A percentile compares a stretch with the other conserved stretches of the same genome.
Evolutionary conservation across 176 grass and related monocot species (phyloP).

Genomic region (Neostapfia colusana): DNA sequence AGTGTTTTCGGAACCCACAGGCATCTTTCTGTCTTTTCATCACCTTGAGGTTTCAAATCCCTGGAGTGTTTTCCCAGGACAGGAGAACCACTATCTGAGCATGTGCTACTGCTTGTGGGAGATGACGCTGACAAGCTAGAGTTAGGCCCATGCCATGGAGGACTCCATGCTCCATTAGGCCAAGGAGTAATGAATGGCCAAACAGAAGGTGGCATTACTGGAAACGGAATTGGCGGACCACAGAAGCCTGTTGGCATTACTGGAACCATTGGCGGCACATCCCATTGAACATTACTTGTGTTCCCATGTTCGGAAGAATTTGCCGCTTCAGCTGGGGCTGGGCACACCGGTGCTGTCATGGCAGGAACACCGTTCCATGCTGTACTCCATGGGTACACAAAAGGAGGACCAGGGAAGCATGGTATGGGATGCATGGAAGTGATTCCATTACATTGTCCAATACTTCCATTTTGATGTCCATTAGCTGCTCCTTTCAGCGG

Average conservation of each 20-base stretch:
- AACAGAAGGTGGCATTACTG: constrained; percentile 46
- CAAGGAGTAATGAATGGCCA: constrained; percentile 64
- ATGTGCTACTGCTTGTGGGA: constrained; percentile 34
- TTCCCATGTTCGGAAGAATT: constrained; percentile 42
- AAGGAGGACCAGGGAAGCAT: constrained; percentile 50
- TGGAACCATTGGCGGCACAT: constrained; percentile 32
- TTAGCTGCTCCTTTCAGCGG: constrained; percentile 21
- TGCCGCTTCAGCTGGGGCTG: constrained; percentile 42
- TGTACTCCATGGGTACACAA: constrained; percentile 58
- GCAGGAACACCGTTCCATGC: constrained; percentile 53
- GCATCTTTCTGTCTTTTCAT: constrained; percentile 42
- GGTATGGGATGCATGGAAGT: constrained; percentile 49
- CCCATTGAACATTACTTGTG: constrained; percentile 43
- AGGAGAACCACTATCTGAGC: constrained; percentile 33
- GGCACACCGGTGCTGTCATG: constrained; percentile 48
- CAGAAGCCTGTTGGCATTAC: constrained; percentile 39
- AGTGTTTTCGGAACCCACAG: constrained; percentile 74
- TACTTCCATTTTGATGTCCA: constrained; percentile 44
- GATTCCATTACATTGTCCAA: constrained; percentile 41
- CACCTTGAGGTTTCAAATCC: constrained; percentile 39
- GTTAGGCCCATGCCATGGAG: constrained; percentile 49
- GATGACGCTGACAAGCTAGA: constrained; percentile 9
- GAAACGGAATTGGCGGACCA: constrained; percentile 44
- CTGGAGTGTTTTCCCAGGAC: constrained; percentile 75
- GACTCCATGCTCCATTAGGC: constrained; percentile 55